Evolutionary conservation across 306 rosid genomes (phyloP), one percentile per base, ranked within the genome.

Genomic region (Neltuma alba): DNA sequence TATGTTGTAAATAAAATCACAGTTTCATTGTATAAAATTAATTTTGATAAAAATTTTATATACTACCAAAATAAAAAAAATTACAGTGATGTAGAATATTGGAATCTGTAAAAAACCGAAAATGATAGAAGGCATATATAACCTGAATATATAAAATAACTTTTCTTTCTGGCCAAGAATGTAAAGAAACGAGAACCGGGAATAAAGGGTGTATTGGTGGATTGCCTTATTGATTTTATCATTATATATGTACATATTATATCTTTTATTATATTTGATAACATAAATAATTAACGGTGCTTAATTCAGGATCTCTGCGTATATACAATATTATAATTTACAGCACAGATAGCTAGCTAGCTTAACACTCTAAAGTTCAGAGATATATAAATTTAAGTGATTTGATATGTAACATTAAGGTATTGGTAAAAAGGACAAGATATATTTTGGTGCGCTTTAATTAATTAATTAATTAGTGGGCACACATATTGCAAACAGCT

Each of bases 391-490:
- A 54, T 21, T 54, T 7, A 21, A 42, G 27, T 28, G 23, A 38
- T 61, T 40, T 61, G 72, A 5, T 20, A 40, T 23, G 25, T 0
- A 63, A 48, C 14, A 54, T 1, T 37, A 72, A 63, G 67, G 11
- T 34, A 50, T 23, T 15, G 78, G 79, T 44, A 41, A 72, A 82
- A 82, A 30, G 70, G 41, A 16, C 36, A 21, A 30, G 50, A 42
- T 71, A n/a, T n/a, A n/a, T 9, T 47, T 76, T 70, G 70, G 81
- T 81, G 74, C 41, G 57, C 33, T 31, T 69, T 31, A 15, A 28
- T 23, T 57, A 69, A 13, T 23, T 57, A 58, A 54, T 54, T 21
- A 54, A 20, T 54, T n/a, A 54, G 77, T 69, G 76, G 67, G 44
- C 47, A 28, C 44, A 25, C n/a, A n/a, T n/a, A n/a, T n/a, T 23